Evolutionary conservation across 345 rosid genomes (phyloP).

Genomic region (Arabidopsis thaliana): DNA sequence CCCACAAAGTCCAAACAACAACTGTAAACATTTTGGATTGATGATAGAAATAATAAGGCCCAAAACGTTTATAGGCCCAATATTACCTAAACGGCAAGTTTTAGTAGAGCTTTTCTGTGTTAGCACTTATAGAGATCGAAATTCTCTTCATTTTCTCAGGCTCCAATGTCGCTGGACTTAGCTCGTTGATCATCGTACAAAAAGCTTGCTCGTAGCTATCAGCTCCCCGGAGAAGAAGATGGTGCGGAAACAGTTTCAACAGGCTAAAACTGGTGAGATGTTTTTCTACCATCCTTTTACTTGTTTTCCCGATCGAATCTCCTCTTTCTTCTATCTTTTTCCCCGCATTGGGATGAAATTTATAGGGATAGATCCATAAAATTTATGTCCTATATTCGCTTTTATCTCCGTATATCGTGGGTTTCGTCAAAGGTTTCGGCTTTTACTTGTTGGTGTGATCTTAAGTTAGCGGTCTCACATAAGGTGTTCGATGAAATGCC

Average conservation of each 20-base stretch:
- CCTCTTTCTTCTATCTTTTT: background rate
- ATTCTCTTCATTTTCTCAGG: background rate
- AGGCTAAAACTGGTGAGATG: constrained; percentile 62
- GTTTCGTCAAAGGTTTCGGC: background rate
- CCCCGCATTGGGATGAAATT: constrained; percentile 6
- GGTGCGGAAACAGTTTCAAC: constrained; percentile 64
- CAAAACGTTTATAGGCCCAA: background rate
- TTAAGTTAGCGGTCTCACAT: background rate
- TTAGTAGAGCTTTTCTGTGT: background rate
- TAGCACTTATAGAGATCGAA: constrained; percentile 3
- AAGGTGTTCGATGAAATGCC: constrained; percentile 45
- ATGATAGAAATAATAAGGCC: background rate
- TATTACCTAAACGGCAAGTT: background rate
- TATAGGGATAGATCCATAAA: background rate
- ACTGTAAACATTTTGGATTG: too few species aligned
- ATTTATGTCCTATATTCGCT: background rate
- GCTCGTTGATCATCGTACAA: constrained; percentile 33
- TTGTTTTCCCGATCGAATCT: constrained; percentile 21
- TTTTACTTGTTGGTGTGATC: constrained; percentile 14
- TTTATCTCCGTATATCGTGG: background rate
- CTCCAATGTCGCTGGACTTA: constrained; percentile 15
- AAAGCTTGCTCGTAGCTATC: constrained; percentile 8
- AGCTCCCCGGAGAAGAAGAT: constrained; percentile 46
- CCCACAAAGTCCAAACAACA: too few species aligned
- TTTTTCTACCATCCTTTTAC: background rate